Evolutionary conservation across 441 rosid species (phyloP).

Genomic region (Erodium trifolium): DNA sequence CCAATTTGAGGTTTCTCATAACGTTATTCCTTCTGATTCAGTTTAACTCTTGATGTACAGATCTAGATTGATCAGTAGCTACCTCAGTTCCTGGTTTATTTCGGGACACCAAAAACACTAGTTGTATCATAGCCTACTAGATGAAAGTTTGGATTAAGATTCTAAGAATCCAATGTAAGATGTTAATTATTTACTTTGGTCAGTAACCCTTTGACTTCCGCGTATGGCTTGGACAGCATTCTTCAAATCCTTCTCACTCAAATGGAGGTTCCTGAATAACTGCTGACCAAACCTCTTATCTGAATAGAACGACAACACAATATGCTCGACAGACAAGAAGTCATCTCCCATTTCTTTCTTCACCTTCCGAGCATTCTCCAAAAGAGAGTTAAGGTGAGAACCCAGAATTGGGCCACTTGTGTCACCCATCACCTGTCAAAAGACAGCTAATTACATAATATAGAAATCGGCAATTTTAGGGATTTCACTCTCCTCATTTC

Average conservation of each 20-base stretch:
- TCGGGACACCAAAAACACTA: not conserved
- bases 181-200: constrained; percentile 48
- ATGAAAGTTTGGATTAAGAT: not conserved
- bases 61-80: no score
- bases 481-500: not conserved
- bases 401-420: constrained; percentile 64
- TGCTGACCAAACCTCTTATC: constrained; percentile 72
- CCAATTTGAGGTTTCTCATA: not conserved
- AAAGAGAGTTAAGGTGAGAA: constrained; percentile 37
- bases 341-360: constrained; percentile 74
- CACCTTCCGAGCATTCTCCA: constrained; percentile 52
- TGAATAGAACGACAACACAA: constrained; percentile 50
- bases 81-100: no score
- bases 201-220: constrained; percentile 84
- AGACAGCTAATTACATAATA: no score
- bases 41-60: not conserved
- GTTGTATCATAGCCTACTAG: not conserved
- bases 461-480: not conserved
- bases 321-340: constrained; percentile 72
- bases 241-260: constrained; percentile 52
- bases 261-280: constrained; percentile 43
- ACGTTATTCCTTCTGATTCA: not conserved
- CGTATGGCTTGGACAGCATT: constrained; percentile 64
- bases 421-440: constrained; percentile 48
- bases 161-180: not conserved